These are phyloP conservation scores for Metarhizium anisopliae DNA, from an alignment of 2,329 filamentous ascomycete genomes.

Conservation along the genomic window DNA sequence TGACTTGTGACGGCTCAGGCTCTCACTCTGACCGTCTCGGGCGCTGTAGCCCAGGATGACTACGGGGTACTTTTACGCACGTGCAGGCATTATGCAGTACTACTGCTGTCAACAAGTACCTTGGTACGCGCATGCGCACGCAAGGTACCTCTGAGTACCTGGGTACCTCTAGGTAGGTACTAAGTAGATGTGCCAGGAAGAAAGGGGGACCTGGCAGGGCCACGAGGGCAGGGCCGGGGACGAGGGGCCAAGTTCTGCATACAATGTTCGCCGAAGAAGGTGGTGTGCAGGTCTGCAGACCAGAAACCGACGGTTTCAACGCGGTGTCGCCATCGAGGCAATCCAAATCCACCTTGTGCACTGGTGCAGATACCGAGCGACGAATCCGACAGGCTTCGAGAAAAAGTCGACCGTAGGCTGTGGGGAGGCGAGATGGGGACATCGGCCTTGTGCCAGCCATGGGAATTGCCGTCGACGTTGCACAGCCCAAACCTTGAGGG, in stretches of 20 bases:
- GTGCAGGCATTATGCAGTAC: too few relatives aligned
- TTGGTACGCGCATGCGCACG: not conserved
- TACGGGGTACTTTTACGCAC: too few relatives aligned
- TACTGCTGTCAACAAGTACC: not conserved
- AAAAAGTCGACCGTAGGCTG: not conserved
- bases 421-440: too few relatives aligned
- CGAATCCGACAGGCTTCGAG: not conserved
- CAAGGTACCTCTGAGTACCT: not conserved
- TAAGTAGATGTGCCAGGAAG: not conserved
- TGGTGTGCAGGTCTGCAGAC: too few relatives aligned
- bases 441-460: too few relatives aligned
- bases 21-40: not conserved
- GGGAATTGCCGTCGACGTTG: not conserved
- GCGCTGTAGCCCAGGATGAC: too few relatives aligned
- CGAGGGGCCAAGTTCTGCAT: not conserved
- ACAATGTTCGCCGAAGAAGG: too few relatives aligned
- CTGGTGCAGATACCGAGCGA: not conserved
- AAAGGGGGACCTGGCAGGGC: slow-evolving; percentile 2
- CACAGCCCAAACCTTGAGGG: too few relatives aligned
- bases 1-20: not conserved
- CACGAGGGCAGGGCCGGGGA: slow-evolving; percentile 2
- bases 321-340: too few relatives aligned
- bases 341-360: too few relatives aligned
- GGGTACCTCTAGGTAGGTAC: not conserved
- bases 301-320: too few relatives aligned